phyloP scores from a whole-genome alignment of 352 stramenopile species.

The Phytophthora citrophthora region DNA sequence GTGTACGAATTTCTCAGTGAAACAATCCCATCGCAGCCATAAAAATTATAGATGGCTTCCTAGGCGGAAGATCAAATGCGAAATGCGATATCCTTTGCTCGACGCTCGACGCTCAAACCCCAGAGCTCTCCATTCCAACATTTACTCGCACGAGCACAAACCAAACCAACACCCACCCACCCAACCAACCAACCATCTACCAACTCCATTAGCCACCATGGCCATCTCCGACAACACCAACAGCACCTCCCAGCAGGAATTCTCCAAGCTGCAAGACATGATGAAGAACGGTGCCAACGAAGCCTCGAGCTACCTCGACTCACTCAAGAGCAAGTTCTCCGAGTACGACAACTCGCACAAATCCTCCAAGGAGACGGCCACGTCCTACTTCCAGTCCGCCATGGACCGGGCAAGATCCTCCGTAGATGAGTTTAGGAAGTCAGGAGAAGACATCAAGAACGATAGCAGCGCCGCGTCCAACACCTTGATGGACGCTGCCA shows the following conservation, averaged over 20 bases:
- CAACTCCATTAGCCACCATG: slow-evolving; percentile 12
- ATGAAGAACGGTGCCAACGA: slow-evolving; percentile 38
- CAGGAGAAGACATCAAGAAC: slow-evolving; percentile 20
- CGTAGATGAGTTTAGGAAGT: slow-evolving; percentile 31
- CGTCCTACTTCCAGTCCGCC: slow-evolving; percentile 43
- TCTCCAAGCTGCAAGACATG: slow-evolving; percentile 43
- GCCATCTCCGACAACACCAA: slow-evolving; percentile 29
- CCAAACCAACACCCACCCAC: background rate
- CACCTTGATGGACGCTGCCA: slow-evolving; percentile 26
- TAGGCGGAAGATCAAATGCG: background rate
- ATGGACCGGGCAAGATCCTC: slow-evolving; percentile 37
- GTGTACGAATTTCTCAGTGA: background rate
- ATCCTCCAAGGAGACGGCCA: slow-evolving; percentile 37
- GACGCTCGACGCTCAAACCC: background rate
- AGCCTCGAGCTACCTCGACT: slow-evolving; percentile 40
- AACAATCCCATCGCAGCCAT: background rate
- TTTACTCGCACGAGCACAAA: slow-evolving; percentile 19
- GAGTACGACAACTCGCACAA: slow-evolving; percentile 54
- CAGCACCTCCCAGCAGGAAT: slow-evolving; percentile 36
- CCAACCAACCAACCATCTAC: background rate
- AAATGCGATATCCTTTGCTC: background rate
- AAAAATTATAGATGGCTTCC: background rate
- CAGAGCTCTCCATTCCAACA: slow-evolving; percentile 9
- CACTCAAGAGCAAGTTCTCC: slow-evolving; percentile 45
- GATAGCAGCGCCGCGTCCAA: slow-evolving; percentile 33